A percentile compares a stretch with the other conserved stretches of the same genome.
Conservation (phyloP, 73 alveolate species). For the Uronychia setigera region DNA sequence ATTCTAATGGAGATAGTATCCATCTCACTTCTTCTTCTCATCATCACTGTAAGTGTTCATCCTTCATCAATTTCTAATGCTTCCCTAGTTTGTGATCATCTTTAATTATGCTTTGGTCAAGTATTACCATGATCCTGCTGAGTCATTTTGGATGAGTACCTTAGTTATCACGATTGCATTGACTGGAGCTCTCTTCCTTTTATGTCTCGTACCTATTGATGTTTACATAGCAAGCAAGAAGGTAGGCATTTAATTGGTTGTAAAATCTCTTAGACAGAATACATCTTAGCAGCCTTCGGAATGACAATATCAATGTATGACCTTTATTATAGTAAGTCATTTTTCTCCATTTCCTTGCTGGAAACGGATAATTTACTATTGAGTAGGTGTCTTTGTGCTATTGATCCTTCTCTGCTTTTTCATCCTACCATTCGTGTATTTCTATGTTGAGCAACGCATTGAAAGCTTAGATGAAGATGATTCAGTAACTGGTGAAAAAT, state of each 20-base stretch:
- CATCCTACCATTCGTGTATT: conserved; percentile 70
- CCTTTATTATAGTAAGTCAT: conserved; percentile 19
- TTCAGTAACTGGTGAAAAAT: conserved; percentile 9
- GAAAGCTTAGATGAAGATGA: conserved; percentile 54
- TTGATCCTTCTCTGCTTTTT: conserved; percentile 57
- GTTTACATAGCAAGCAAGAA: conserved; percentile 37
- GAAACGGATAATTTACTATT: not conserved
- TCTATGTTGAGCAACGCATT: conserved; percentile 68
- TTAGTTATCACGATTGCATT: conserved; percentile 49
- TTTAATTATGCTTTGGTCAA: conserved; percentile 50
- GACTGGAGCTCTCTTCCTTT: conserved; percentile 55
- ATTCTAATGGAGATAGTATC: not conserved
- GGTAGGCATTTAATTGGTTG: not conserved
- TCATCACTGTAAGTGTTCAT: not conserved
- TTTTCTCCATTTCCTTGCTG: not conserved
- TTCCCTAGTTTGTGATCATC: not conserved
- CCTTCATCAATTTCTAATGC: not conserved
- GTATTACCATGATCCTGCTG: conserved; percentile 70
- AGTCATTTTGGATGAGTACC: conserved; percentile 38
- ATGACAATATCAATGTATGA: not conserved
- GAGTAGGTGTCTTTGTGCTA: conserved; percentile 39
- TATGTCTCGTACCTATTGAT: conserved; percentile 81
- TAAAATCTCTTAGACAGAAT: conserved; percentile 8
- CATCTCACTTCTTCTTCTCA: not conserved
- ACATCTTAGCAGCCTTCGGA: not conserved